Percentiles rank a stretch among this genome's conserved stretches.
phyloP scores from a whole-genome alignment of 164 flowering plant genomes.

The Macadamia integrifolia region DNA sequence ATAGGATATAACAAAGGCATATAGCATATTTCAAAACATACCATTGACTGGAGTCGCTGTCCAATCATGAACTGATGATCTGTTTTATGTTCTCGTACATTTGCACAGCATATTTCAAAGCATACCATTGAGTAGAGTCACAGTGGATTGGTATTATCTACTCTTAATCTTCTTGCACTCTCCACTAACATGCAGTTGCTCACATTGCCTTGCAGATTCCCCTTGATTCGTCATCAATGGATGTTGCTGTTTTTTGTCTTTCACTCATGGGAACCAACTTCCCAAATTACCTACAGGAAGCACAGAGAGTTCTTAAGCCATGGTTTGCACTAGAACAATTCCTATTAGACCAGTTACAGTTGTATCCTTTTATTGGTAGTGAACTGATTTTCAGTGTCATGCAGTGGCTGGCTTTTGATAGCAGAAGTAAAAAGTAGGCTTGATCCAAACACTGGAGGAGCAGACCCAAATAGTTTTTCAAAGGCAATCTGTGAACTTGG shows the following conservation, averaged over 20 bases:
- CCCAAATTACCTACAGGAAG: slow-evolving; percentile 64
- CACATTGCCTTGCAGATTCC: slow-evolving; percentile 45
- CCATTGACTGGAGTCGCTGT: too few relatives aligned
- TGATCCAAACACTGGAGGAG: slow-evolving; percentile 86
- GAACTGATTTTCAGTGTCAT: slow-evolving; percentile 5
- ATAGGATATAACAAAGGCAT: too few relatives aligned
- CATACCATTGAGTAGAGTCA: too few relatives aligned
- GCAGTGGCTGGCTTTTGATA: slow-evolving; percentile 92
- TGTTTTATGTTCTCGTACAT: too few relatives aligned
- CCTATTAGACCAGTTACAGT: not conserved
- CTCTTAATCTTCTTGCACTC: too few relatives aligned
- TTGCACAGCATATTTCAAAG: too few relatives aligned
- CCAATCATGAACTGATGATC: too few relatives aligned
- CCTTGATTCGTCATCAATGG: slow-evolving; percentile 63
- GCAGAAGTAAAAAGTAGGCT: slow-evolving; percentile 95
- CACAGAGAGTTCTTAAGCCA: slow-evolving; percentile 78
- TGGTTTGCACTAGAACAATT: slow-evolving; percentile 27
- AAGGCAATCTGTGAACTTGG: slow-evolving; percentile 75
- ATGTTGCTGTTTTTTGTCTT: slow-evolving; percentile 92
- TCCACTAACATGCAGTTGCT: too few relatives aligned
- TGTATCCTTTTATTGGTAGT: not conserved
- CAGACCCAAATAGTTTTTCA: slow-evolving; percentile 62
- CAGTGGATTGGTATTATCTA: too few relatives aligned
- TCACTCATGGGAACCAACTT: slow-evolving; percentile 87
- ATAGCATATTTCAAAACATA: too few relatives aligned